These are phyloP conservation scores for Termitomyces sp. DNA, from an alignment of 768 basidiomycete species.

Conservation along the genomic window DNA sequence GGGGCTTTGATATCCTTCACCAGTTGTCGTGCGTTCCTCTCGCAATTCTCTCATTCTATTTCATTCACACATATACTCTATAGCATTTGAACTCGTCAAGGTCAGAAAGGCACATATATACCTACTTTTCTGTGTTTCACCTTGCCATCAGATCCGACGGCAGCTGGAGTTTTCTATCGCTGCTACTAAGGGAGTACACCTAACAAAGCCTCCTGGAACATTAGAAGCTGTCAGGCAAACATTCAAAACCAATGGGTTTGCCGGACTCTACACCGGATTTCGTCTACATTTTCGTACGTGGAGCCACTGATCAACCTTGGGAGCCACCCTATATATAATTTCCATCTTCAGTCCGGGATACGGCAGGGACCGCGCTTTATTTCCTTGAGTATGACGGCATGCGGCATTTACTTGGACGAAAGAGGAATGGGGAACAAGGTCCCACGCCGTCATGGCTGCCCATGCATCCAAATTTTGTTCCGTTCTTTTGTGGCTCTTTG, in stretches of 20 bases:
- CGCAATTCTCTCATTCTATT: neutral
- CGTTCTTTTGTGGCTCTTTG: constrained; percentile 87
- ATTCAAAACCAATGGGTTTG: constrained; percentile 51
- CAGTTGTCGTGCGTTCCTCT: constrained; percentile 70
- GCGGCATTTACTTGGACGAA: constrained; percentile 79
- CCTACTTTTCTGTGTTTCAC: constrained; percentile 5
- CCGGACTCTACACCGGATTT: constrained; percentile 79
- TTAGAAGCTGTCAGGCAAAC: constrained; percentile 77
- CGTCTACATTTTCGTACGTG: constrained; percentile 77
- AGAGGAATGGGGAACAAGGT: constrained; percentile 74
- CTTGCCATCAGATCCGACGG: constrained; percentile 62
- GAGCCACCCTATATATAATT: neutral
- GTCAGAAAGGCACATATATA: constrained; percentile 29
- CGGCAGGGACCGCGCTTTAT: constrained; percentile 83
- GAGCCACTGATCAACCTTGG: neutral
- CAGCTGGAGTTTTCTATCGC: constrained; percentile 93
- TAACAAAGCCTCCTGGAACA: constrained; percentile 75
- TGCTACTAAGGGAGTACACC: constrained; percentile 63
- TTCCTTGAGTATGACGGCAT: constrained; percentile 93
- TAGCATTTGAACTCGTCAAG: constrained; percentile 94
- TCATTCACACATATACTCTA: constrained; percentile 5
- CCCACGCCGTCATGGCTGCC: constrained; percentile 82
- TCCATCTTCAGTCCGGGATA: constrained; percentile 67
- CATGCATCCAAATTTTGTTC: constrained; percentile 70
- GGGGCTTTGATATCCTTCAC: constrained; percentile 86